phyloP scores from a whole-genome alignment of 1,284 basidiomycete species.

The Tylopilus orsonianus region DNA sequence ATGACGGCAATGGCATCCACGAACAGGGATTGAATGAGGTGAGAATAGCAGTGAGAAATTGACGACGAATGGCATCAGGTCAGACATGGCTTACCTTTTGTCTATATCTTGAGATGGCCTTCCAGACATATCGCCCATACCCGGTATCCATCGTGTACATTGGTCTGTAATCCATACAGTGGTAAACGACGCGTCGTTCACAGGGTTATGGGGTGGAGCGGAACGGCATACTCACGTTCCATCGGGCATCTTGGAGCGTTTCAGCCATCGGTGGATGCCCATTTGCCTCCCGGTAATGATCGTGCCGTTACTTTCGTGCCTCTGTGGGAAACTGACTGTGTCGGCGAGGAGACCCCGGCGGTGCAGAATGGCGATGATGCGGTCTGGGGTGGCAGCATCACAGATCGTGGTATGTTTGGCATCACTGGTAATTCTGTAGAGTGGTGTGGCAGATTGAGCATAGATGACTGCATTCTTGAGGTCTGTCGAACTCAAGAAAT shows the following conservation, averaged over 20 bases:
- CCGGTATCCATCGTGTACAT: conserved; percentile 25
- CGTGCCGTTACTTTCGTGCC: neutral
- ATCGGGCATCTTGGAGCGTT: conserved; percentile 22
- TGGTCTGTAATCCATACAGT: conserved; percentile 7
- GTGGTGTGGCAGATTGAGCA: conserved; percentile 18
- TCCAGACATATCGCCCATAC: conserved; percentile 29
- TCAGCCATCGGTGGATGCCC: conserved; percentile 30
- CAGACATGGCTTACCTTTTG: conserved; percentile 18
- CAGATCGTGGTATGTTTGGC: conserved; percentile 19
- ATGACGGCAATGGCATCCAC: neutral
- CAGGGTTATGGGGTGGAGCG: neutral
- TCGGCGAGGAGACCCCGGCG: conserved; percentile 28
- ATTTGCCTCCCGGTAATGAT: conserved; percentile 1
- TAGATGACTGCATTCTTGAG: conserved; percentile 21
- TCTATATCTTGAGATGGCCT: conserved; percentile 20
- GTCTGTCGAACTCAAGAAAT: conserved; percentile 27
- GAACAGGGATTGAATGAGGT: neutral
- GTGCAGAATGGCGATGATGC: conserved; percentile 28
- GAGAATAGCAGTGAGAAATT: neutral
- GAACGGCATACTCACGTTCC: conserved; percentile 21
- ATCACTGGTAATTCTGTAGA: conserved; percentile 28
- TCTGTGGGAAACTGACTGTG: conserved; percentile 27
- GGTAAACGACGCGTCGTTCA: neutral
- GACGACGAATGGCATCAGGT: neutral
- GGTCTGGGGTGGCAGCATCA: conserved; percentile 9